These are phyloP conservation scores for Eucalyptus guilfoylei DNA, from an alignment of 345 rosid genomes.

Conservation along the genomic window DNA sequence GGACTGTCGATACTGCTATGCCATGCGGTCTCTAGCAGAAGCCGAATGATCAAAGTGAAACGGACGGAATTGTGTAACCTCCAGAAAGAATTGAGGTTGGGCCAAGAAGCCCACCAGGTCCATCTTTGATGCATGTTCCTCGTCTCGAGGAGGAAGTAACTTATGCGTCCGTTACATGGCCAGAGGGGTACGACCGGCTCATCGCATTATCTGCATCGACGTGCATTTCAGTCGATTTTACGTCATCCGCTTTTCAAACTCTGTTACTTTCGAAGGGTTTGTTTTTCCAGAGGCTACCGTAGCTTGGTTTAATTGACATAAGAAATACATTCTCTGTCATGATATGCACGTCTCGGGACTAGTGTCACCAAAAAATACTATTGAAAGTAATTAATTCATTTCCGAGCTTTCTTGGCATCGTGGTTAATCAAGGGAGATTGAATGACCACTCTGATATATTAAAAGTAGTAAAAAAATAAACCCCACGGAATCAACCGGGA, in stretches of 20 bases:
- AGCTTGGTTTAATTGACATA: neutral
- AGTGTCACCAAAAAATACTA: neutral
- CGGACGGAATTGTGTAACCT: neutral
- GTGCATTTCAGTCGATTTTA: neutral
- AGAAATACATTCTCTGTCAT: neutral
- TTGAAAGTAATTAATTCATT: neutral
- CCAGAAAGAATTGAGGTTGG: neutral
- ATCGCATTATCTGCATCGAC: neutral
- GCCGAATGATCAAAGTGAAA: neutral
- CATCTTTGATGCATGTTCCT: neutral
- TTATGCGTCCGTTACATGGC: neutral
- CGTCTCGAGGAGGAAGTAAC: neutral
- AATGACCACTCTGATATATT: neutral
- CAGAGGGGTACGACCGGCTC: neutral
- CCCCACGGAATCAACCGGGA: neutral
- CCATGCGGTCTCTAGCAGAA: rapidly evolving
- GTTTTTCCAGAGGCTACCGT: neutral
- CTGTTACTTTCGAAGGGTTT: neutral
- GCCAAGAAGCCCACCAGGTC: neutral
- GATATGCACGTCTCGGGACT: neutral
- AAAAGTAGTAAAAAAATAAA: neutral
- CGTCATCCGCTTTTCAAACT: neutral
- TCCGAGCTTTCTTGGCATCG: neutral
- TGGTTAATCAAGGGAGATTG: neutral
- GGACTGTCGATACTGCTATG: neutral